These are phyloP conservation scores for Psilocybe azurescens DNA, from an alignment of 768 basidiomycete species.

Conservation along the genomic window DNA sequence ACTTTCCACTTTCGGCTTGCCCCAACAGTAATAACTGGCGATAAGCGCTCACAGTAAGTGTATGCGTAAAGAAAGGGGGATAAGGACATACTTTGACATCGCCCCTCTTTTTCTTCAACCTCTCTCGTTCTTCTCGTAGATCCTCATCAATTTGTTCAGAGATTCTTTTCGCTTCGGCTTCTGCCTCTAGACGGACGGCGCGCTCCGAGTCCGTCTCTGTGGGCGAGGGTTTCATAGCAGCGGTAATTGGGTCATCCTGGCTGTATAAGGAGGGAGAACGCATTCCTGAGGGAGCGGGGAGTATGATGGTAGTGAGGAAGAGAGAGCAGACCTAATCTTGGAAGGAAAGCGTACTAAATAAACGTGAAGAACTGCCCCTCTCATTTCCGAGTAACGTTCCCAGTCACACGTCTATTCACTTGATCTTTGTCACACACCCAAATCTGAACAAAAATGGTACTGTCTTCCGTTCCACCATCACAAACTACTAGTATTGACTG, in stretches of 20 bases:
- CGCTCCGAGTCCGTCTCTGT: constrained; percentile 73
- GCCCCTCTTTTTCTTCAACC: constrained; percentile 64
- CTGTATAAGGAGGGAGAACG: constrained; percentile 77
- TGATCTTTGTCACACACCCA: constrained; percentile 27
- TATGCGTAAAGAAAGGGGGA: constrained; percentile 34
- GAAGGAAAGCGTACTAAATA: constrained; percentile 12
- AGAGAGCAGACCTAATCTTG: constrained; percentile 25
- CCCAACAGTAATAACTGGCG: constrained; percentile 72
- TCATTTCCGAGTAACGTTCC: constrained; percentile 22
- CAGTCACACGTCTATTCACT: constrained; percentile 15
- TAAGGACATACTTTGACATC: constrained; percentile 65
- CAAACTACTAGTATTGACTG: constrained; percentile 10
- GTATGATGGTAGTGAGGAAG: constrained; percentile 38
- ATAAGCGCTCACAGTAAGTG: constrained; percentile 32
- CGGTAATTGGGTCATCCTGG: constrained; percentile 77
- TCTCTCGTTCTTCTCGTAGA: constrained; percentile 71
- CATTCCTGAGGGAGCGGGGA: constrained; percentile 40
- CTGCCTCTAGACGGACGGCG: constrained; percentile 59
- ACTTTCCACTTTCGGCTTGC: constrained; percentile 81
- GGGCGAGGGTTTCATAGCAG: constrained; percentile 66
- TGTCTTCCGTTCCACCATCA: constrained; percentile 29
- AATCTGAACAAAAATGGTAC: constrained; percentile 34
- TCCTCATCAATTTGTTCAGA: constrained; percentile 87
- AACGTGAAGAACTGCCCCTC: constrained; percentile 11
- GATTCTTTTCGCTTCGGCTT: constrained; percentile 76